phyloP scores from a whole-genome alignment of 2,329 filamentous ascomycete genomes.

The Cladorrhinum sp. region DNA sequence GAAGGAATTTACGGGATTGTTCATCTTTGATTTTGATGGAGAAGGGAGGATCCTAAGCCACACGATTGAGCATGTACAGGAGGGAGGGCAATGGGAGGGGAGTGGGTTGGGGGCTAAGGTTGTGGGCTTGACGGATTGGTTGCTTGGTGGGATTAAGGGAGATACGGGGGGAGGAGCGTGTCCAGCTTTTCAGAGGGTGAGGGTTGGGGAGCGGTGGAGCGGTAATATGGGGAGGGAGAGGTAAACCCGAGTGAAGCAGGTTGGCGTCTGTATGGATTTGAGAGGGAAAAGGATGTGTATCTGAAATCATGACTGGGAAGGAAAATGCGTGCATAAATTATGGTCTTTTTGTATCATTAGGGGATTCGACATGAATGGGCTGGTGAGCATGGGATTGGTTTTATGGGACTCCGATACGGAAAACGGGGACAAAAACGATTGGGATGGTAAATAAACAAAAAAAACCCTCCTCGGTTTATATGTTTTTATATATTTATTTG shows the following conservation, averaged over 20 bases:
- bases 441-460: background rate
- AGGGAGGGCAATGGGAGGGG: constrained; percentile 77
- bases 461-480: constrained; percentile 7
- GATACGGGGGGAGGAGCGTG: constrained; percentile 12
- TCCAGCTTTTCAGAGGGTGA: constrained; percentile 24
- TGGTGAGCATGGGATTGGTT: background rate
- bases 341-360: background rate
- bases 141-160: constrained; percentile 70
- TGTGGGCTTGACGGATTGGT: constrained; percentile 90
- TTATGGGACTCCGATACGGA: background rate
- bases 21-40: constrained; percentile 92
- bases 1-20: constrained; percentile 84
- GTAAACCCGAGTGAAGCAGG: constrained; percentile 4
- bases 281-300: background rate
- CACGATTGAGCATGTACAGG: constrained; percentile 90
- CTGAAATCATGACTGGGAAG: too few species aligned
- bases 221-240: constrained; percentile 15
- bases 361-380: background rate
- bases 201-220: background rate
- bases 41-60: constrained; percentile 81
- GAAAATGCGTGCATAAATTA: too few species aligned
- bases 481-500: background rate
- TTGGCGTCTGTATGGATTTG: background rate
- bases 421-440: background rate
- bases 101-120: constrained; percentile 78